These are phyloP conservation scores for Jatropha curcas DNA, from an alignment of 345 rosid genomes.

Conservation along the genomic window DNA sequence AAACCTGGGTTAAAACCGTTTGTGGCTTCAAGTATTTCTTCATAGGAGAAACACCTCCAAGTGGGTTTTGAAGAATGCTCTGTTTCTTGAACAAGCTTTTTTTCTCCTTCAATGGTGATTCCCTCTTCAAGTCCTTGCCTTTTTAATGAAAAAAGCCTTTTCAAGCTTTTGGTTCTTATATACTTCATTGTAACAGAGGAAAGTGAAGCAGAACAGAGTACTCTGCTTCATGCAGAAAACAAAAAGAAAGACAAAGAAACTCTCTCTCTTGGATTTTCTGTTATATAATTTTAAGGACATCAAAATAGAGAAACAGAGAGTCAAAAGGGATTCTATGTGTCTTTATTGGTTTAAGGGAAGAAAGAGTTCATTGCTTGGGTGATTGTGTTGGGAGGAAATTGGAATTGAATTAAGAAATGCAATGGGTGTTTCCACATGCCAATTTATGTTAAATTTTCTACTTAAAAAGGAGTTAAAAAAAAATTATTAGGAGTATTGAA, in stretches of 20 bases:
- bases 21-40: slow-evolving; percentile 80
- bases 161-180: slow-evolving; percentile 74
- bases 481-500: background rate
- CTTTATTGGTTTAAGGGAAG: background rate
- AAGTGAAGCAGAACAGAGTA: slow-evolving; percentile 18
- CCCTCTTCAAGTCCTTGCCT: slow-evolving; percentile 55
- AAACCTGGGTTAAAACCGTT: slow-evolving; percentile 67
- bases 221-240: slow-evolving; percentile 31
- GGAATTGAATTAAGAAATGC: background rate
- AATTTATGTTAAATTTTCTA: background rate
- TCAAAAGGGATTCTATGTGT: slow-evolving; percentile 6
- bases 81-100: slow-evolving; percentile 30
- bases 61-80: slow-evolving; percentile 56
- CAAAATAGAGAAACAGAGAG: background rate
- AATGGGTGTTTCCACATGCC: background rate
- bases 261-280: background rate
- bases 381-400: background rate
- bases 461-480: background rate
- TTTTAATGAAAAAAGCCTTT: slow-evolving; percentile 74
- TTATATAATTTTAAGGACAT: background rate
- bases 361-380: no score
- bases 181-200: slow-evolving; percentile 59
- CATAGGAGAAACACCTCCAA: slow-evolving; percentile 91
- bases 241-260: background rate
- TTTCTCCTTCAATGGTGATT: slow-evolving; percentile 31